These are phyloP conservation scores for Metroxylon sagu DNA, from an alignment of 176 grass and related monocot species.

Conservation along the genomic window DNA sequence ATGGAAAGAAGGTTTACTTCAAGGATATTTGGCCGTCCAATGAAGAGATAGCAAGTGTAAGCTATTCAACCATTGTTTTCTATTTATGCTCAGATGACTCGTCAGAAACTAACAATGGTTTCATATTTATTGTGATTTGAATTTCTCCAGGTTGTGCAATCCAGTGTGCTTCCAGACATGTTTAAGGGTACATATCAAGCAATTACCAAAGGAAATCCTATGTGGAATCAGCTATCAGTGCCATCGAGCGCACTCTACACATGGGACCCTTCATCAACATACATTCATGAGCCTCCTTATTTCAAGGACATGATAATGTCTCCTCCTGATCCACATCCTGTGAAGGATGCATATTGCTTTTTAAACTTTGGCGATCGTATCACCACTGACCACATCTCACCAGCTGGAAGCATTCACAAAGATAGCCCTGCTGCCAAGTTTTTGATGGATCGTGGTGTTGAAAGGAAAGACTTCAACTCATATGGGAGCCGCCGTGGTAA, in stretches of 20 bases:
- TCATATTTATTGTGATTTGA: slow-evolving; percentile 9
- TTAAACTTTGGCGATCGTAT: slow-evolving; percentile 91
- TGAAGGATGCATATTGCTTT: slow-evolving; percentile 82
- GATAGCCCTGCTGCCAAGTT: slow-evolving; percentile 83
- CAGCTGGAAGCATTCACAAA: slow-evolving; percentile 88
- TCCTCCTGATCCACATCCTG: slow-evolving; percentile 48
- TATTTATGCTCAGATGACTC: background rate
- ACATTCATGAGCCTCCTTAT: slow-evolving; percentile 85
- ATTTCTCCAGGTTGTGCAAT: slow-evolving; percentile 67
- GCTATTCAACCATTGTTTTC: slow-evolving; percentile 6
- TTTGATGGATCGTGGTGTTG: slow-evolving; percentile 69
- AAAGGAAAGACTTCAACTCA: slow-evolving; percentile 73
- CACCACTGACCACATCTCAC: slow-evolving; percentile 89
- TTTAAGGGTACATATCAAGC: slow-evolving; percentile 86
- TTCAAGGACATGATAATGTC: slow-evolving; percentile 90
- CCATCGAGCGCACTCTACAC: slow-evolving; percentile 57
- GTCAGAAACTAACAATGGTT: background rate
- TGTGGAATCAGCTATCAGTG: slow-evolving; percentile 84
- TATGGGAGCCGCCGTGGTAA: slow-evolving; percentile 89
- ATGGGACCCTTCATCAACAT: slow-evolving; percentile 81
- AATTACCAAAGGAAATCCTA: slow-evolving; percentile 84
- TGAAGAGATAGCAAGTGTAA: slow-evolving; percentile 88
- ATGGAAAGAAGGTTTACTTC: slow-evolving; percentile 76
- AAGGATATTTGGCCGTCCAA: slow-evolving; percentile 93
- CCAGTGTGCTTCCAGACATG: slow-evolving; percentile 82